Conservation (phyloP, 257 asterid species). For the Ilex asprella region DNA sequence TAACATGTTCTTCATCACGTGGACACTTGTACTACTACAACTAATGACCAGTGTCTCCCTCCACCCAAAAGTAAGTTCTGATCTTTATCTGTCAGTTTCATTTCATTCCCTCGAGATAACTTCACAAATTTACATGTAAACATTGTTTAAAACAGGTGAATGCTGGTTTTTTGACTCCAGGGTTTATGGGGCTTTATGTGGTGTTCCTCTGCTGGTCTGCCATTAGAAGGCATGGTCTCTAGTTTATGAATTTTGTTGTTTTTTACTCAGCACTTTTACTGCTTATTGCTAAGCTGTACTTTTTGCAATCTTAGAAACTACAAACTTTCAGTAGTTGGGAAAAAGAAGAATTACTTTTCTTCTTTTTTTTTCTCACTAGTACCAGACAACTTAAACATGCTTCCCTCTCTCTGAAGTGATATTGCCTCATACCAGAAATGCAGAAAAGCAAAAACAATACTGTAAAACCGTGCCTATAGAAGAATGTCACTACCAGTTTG, state of each 20-base stretch:
- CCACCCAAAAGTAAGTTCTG: conserved; percentile 33
- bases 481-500: no score
- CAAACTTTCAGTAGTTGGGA: no score
- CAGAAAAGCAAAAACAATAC: no score
- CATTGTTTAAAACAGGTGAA: conserved; percentile 25
- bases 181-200: conserved; percentile 46
- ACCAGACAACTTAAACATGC: no score
- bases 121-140: background rate
- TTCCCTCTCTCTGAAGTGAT: no score
- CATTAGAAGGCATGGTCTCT: conserved; percentile 32
- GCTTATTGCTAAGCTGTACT: no score
- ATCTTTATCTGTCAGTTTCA: background rate
- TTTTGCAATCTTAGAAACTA: no score
- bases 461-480: no score
- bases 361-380: no score
- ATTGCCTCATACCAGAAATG: no score
- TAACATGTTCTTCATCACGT: conserved; percentile 46
- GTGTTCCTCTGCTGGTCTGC: conserved; percentile 64
- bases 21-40: conserved; percentile 51
- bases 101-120: background rate
- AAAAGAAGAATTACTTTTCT: no score
- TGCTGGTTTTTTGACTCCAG: conserved; percentile 40
- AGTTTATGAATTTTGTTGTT: background rate
- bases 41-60: conserved; percentile 48
- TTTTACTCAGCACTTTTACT: background rate